phyloP scores from a whole-genome alignment of 164 flowering plant species.

The Kalanchoe fedtschenkoi region DNA sequence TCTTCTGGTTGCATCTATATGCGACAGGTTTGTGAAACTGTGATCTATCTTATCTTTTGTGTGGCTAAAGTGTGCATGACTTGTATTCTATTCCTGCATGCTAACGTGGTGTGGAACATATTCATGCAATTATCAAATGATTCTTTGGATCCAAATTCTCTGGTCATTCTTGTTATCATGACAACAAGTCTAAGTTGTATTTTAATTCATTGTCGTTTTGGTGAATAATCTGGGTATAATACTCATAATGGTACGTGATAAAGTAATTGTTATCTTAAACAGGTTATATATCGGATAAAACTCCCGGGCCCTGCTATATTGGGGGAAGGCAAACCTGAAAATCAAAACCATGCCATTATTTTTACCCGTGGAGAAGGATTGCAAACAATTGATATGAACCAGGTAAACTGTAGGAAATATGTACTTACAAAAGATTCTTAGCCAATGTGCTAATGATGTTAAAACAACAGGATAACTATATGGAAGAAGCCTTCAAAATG shows the following conservation, averaged over 20 bases:
- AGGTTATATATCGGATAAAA: conserved; percentile 50
- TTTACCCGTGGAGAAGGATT: conserved; percentile 56
- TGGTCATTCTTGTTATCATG: too few species aligned
- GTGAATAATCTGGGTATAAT: not conserved
- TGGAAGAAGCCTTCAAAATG: conserved; percentile 71
- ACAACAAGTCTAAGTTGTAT: too few species aligned
- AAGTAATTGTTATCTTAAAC: conserved; percentile 6
- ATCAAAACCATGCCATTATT: conserved; percentile 62
- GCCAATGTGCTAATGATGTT: not conserved
- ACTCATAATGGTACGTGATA: not conserved
- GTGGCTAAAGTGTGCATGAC: too few species aligned
- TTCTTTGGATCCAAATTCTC: not conserved
- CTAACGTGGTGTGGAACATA: not conserved
- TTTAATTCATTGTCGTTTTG: not conserved
- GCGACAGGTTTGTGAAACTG: not conserved
- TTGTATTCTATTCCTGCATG: not conserved
- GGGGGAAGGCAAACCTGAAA: conserved; percentile 63
- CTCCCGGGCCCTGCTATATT: conserved; percentile 49
- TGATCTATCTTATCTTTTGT: too few species aligned
- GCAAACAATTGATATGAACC: conserved; percentile 66
- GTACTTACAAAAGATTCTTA: not conserved
- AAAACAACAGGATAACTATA: conserved; percentile 39
- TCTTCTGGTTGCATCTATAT: not conserved
- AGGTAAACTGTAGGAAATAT: conserved; percentile 20
- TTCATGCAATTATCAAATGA: not conserved